phyloP scores from a whole-genome alignment of 2,329 filamentous ascomycete species.

The Clonostachys chloroleuca region DNA sequence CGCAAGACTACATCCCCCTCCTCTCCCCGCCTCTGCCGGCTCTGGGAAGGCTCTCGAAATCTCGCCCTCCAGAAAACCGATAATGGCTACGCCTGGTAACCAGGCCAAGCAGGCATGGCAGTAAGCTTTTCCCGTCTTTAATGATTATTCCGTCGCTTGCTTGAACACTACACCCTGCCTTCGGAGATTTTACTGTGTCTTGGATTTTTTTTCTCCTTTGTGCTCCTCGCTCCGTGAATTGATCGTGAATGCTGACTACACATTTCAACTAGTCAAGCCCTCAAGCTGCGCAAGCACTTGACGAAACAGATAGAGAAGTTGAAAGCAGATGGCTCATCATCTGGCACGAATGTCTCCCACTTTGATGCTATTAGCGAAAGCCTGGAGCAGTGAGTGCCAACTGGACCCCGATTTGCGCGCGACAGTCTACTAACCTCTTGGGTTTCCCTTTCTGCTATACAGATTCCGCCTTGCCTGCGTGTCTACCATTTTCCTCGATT shows the following conservation, averaged over 20 bases:
- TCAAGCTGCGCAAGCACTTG: constrained; percentile 36
- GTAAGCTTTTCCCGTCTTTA: constrained; percentile 15
- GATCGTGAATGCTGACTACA: constrained; percentile 4
- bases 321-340: constrained; percentile 22
- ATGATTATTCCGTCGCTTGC: too few relatives aligned
- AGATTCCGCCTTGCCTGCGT: constrained; percentile 72
- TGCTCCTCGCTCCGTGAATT: too few relatives aligned
- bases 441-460: not conserved
- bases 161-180: too few relatives aligned
- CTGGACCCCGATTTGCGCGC: not conserved
- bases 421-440: not conserved
- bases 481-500: constrained; percentile 67
- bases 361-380: constrained; percentile 37
- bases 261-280: constrained; percentile 26
- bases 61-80: constrained; percentile 4
- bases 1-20: not conserved
- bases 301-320: constrained; percentile 37
- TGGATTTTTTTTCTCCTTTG: too few relatives aligned
- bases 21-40: constrained; percentile 6
- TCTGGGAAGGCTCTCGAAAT: constrained; percentile 4
- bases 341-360: constrained; percentile 29
- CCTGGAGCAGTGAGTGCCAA: constrained; percentile 28
- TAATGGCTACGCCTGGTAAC: constrained; percentile 10
- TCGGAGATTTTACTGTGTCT: too few relatives aligned
- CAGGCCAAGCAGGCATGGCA: constrained; percentile 31